Conservation (phyloP, 805 yeast species). For the Cyberlindnera maclurae region DNA sequence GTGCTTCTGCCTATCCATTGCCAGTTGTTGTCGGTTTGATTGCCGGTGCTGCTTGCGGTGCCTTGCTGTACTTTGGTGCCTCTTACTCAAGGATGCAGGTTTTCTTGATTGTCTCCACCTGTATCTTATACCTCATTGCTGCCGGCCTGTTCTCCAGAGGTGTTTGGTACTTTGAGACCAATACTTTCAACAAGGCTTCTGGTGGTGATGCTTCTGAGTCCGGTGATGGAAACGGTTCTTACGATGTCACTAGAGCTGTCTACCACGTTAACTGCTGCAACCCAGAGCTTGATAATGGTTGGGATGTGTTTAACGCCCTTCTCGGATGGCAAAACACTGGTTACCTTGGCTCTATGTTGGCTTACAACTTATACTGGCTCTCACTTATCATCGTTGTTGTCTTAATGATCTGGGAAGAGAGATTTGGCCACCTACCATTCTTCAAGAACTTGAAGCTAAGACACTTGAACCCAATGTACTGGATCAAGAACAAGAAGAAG, state of each 20-base stretch:
- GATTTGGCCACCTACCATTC: conserved; percentile 73
- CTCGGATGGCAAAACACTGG: conserved; percentile 98
- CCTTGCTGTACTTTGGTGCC: conserved; percentile 72
- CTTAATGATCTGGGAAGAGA: conserved; percentile 79
- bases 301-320: conserved; percentile 94
- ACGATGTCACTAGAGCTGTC: conserved; percentile 68
- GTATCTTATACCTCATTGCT: conserved; percentile 80
- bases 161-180: conserved; percentile 79
- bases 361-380: conserved; percentile 89
- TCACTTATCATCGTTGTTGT: conserved; percentile 45
- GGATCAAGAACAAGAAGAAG: conserved; percentile 63
- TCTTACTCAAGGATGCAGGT: conserved; percentile 76
- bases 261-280: conserved; percentile 98
- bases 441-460: conserved; percentile 39
- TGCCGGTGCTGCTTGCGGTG: conserved; percentile 72
- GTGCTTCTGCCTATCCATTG: conserved; percentile 78
- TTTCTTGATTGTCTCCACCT: conserved; percentile 81
- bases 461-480: conserved; percentile 65
- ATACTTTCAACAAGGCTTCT: conserved; percentile 53
- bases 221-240: conserved; percentile 94
- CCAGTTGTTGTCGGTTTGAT: conserved; percentile 83
- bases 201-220: conserved; percentile 95
- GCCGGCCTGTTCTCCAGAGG: conserved; percentile 94
- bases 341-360: conserved; percentile 83
- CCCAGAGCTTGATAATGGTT: conserved; percentile 86